These are phyloP conservation scores for Acanthochlamys bracteata DNA, from an alignment of 106 monocot genomes.

Conservation along the genomic window DNA sequence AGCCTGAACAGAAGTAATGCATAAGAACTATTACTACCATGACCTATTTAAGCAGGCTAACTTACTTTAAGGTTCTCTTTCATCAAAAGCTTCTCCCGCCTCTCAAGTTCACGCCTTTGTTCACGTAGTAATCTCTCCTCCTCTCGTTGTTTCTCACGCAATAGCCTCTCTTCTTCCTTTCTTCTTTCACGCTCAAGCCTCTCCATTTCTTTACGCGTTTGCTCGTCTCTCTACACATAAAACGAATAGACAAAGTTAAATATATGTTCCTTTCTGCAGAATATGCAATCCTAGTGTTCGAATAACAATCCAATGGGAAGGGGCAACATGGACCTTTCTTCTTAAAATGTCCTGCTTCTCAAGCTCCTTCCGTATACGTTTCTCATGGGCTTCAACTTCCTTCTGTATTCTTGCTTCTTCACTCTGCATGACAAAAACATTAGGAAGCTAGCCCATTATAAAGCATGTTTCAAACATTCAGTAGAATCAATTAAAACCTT, in stretches of 20 bases:
- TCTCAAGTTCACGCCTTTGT: conserved; percentile 68
- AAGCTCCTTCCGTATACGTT: conserved; percentile 76
- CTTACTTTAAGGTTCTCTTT: conserved; percentile 71
- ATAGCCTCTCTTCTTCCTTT: conserved; percentile 88
- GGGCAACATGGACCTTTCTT: conserved; percentile 52
- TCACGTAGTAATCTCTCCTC: conserved; percentile 77
- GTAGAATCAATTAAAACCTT: conserved; percentile 40
- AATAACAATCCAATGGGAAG: neutral
- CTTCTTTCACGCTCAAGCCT: conserved; percentile 79
- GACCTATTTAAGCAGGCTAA: neutral
- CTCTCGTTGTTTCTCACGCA: conserved; percentile 91
- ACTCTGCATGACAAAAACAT: conserved; percentile 26
- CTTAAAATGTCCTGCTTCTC: conserved; percentile 93
- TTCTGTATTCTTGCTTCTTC: conserved; percentile 90
- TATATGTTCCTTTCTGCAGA: neutral
- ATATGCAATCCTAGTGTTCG: neutral
- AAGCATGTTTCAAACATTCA: neutral
- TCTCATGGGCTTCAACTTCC: conserved; percentile 99
- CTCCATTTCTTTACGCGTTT: conserved; percentile 90
- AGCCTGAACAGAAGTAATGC: conserved; percentile 32
- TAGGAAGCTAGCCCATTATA: neutral
- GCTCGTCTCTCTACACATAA: conserved; percentile 66
- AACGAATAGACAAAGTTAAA: neutral
- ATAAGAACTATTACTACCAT: too few relatives aligned
- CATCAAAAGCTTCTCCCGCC: conserved; percentile 79